Conservation (phyloP, 805 yeast species). For the Nakazawaea populi region DNA sequence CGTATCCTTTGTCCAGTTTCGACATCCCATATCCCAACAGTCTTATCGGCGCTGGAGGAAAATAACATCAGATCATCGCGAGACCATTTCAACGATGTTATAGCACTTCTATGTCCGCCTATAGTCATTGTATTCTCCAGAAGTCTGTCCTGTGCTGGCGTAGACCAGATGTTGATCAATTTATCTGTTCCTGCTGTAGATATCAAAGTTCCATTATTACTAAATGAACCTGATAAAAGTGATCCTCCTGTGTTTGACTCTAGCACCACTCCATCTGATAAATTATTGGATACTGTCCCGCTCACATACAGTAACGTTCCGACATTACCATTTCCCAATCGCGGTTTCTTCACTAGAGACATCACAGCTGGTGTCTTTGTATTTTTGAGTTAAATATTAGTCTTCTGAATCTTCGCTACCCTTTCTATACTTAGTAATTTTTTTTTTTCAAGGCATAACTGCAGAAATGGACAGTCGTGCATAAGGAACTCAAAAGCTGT, state of each 20-base stretch:
- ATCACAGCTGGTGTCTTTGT: slow-evolving; percentile 11
- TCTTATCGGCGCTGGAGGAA: slow-evolving; percentile 56
- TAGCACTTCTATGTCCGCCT: slow-evolving; percentile 57
- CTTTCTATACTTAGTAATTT: not conserved
- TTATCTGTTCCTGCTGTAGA: slow-evolving; percentile 64
- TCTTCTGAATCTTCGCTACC: not conserved
- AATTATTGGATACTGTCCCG: not conserved
- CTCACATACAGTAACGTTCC: slow-evolving; percentile 3
- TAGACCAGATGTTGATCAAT: slow-evolving; percentile 29
- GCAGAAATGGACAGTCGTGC: not conserved
- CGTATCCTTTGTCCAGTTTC: slow-evolving; percentile 48
- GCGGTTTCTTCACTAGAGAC: slow-evolving; percentile 31
- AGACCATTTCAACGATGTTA: slow-evolving; percentile 55
- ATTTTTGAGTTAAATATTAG: not conserved
- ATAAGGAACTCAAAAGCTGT: not conserved
- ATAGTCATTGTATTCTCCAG: slow-evolving; percentile 37
- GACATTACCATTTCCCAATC: slow-evolving; percentile 10
- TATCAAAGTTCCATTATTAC: slow-evolving; percentile 39
- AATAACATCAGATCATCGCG: slow-evolving; percentile 36
- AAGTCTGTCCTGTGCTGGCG: slow-evolving; percentile 12
- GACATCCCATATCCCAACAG: slow-evolving; percentile 59
- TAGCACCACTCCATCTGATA: slow-evolving; percentile 28
- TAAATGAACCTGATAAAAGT: slow-evolving; percentile 48
- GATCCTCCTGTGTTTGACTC: slow-evolving; percentile 47
- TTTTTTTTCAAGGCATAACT: too few relatives aligned